Evolutionary conservation across 1,139 yeast species (phyloP).

Genomic region (Yamadazyma siamensis): DNA sequence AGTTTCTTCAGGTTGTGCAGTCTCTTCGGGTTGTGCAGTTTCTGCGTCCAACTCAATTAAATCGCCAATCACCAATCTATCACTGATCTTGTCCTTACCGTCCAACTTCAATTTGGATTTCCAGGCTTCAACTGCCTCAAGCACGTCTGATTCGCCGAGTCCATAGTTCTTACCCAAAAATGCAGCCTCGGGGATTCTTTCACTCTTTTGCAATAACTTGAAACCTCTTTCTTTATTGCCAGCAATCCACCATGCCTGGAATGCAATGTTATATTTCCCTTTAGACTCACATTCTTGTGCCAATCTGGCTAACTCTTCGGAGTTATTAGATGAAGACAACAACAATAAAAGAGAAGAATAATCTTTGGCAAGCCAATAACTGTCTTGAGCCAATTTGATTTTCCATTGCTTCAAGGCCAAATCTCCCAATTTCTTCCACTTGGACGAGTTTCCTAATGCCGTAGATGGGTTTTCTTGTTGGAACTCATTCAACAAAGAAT

Average conservation of each 20-base stretch:
- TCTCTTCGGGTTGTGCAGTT: slow-evolving; percentile 15
- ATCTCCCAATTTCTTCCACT: slow-evolving; percentile 94
- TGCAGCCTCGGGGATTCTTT: slow-evolving; percentile 81
- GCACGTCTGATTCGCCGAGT: slow-evolving; percentile 34
- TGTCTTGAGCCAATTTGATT: slow-evolving; percentile 73
- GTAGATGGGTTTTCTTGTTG: slow-evolving; percentile 49
- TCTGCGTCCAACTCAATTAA: slow-evolving; percentile 26
- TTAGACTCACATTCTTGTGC: slow-evolving; percentile 62
- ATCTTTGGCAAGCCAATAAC: slow-evolving; percentile 80
- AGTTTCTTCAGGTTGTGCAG: slow-evolving; percentile 13
- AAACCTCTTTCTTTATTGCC: slow-evolving; percentile 69
- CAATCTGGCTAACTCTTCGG: slow-evolving; percentile 52
- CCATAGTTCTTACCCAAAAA: slow-evolving; percentile 76
- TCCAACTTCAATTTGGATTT: slow-evolving; percentile 48
- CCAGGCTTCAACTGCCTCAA: slow-evolving; percentile 60
- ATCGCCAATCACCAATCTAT: slow-evolving; percentile 44
- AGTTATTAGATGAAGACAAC: slow-evolving; percentile 78
- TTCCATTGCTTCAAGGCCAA: slow-evolving; percentile 77
- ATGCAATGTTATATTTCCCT: slow-evolving; percentile 88
- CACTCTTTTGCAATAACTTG: slow-evolving; percentile 64
- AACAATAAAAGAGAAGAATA: slow-evolving; percentile 76
- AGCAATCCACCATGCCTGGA: slow-evolving; percentile 85
- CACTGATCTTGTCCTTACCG: slow-evolving; percentile 60
- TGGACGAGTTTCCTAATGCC: slow-evolving; percentile 37
- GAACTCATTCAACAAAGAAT: slow-evolving; percentile 57